phyloP scores from a whole-genome alignment of 2,329 filamentous ascomycete species.

The Botrytis cinerea region DNA sequence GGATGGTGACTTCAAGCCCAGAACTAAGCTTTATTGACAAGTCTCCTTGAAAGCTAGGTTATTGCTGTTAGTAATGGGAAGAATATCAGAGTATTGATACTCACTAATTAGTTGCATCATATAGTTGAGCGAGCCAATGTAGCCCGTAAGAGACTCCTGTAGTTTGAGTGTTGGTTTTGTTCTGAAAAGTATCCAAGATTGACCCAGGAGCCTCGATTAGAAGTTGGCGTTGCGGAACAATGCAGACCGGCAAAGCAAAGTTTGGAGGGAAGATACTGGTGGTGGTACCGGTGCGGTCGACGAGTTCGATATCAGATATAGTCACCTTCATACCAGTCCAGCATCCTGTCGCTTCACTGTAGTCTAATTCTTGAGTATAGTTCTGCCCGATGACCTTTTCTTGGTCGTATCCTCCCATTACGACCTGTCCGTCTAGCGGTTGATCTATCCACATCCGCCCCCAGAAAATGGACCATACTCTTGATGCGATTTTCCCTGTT shows the following conservation, averaged over 20 bases:
- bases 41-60: slow-evolving; percentile 9
- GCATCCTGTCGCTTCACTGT: slow-evolving; percentile 9
- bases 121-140: slow-evolving; percentile 1
- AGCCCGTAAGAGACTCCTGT: slow-evolving; percentile 12
- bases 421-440: slow-evolving; percentile 4
- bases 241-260: slow-evolving; percentile 12
- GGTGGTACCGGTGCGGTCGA: slow-evolving; percentile 2
- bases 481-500: background rate
- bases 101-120: slow-evolving; percentile 6
- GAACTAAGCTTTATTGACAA: slow-evolving; percentile 13
- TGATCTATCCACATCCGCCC: slow-evolving; percentile 16
- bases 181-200: background rate
- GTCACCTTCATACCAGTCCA: slow-evolving; percentile 18
- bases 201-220: slow-evolving; percentile 5
- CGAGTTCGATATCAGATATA: slow-evolving; percentile 14
- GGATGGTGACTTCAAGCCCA: background rate
- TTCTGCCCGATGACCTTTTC: slow-evolving; percentile 15
- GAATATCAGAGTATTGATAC: background rate
- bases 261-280: slow-evolving; percentile 7
- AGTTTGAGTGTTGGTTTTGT: background rate
- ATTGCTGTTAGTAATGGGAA: background rate
- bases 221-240: slow-evolving; percentile 15
- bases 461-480: slow-evolving; percentile 18
- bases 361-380: slow-evolving; percentile 5
- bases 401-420: slow-evolving; percentile 8